phyloP scores from a whole-genome alignment of 352 stramenopile genomes.

The Globisporangium orthogonon region DNA sequence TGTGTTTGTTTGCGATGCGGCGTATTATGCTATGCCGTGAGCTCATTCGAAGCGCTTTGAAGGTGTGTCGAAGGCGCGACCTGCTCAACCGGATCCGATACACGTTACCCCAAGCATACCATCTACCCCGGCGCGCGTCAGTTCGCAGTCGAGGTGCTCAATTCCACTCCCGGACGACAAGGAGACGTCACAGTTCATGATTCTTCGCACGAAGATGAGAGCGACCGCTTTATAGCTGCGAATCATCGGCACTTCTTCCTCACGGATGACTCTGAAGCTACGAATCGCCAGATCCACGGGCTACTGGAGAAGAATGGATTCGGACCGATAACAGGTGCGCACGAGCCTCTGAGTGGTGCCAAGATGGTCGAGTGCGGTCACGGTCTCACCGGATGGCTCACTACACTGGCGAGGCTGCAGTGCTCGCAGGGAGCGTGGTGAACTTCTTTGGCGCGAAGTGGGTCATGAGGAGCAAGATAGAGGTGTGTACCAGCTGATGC shows the following conservation, averaged over 20 bases:
- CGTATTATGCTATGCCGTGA: too few species aligned
- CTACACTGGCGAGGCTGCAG: background rate
- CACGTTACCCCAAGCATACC: conserved; percentile 12
- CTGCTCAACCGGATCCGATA: conserved; percentile 7
- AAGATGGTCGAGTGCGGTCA: background rate
- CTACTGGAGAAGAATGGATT: conserved; percentile 5
- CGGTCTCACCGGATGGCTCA: background rate
- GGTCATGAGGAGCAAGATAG: conserved; percentile 7
- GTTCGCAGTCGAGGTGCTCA: conserved; percentile 12
- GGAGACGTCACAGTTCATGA: background rate
- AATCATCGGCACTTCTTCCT: conserved; percentile 8
- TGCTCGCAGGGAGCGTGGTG: conserved; percentile 11
- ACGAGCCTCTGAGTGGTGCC: background rate
- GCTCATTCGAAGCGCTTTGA: background rate
- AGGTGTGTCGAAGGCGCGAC: conserved; percentile 15
- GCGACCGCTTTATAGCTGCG: background rate
- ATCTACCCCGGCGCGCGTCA: conserved; percentile 15
- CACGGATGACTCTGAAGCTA: background rate
- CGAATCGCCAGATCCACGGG: conserved; percentile 3
- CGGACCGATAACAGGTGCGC: conserved; percentile 8
- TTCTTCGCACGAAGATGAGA: background rate
- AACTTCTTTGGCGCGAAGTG: conserved; percentile 13
- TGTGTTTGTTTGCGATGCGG: background rate
- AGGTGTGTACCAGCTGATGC: background rate
- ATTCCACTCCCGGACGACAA: background rate